Conservation (phyloP, 2,329 filamentous ascomycete genomes). For the Alternaria sp. region DNA sequence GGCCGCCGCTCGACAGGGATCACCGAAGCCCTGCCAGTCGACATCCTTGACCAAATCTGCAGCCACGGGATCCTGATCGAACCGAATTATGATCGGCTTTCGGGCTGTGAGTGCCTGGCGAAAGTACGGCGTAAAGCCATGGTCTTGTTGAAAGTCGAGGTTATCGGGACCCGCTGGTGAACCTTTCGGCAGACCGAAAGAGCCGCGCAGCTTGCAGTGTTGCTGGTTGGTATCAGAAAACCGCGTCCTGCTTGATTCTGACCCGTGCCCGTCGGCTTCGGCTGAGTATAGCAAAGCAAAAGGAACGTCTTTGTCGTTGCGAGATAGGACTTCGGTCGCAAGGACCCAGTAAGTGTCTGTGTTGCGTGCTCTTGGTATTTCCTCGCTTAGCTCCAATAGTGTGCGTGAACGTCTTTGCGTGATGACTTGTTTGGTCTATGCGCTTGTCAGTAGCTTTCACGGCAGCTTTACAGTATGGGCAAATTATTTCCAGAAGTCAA, state of each 20-base stretch:
- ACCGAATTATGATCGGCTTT: conserved; percentile 38
- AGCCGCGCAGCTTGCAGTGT: conserved; percentile 35
- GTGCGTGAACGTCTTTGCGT: conserved; percentile 17
- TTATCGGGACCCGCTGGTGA: conserved; percentile 33
- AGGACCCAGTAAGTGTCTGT: conserved; percentile 75
- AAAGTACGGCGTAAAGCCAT: conserved; percentile 39
- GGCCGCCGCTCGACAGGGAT: conserved; percentile 44
- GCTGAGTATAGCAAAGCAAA: conserved; percentile 39
- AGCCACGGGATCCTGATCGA: conserved; percentile 41
- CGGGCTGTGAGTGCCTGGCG: conserved; percentile 38
- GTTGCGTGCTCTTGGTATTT: conserved; percentile 72
- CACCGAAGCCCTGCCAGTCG: conserved; percentile 46
- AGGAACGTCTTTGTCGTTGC: conserved; percentile 65
- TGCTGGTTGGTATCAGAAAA: conserved; percentile 17
- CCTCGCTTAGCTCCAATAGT: conserved; percentile 61
- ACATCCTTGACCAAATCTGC: conserved; percentile 38
- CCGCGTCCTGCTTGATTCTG: conserved; percentile 15
- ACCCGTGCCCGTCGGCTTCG: conserved; percentile 20
- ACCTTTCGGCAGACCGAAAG: conserved; percentile 27
- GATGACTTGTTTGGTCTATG: conserved; percentile 21
- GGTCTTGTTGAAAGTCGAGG: conserved; percentile 31
- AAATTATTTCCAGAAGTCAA: neutral
- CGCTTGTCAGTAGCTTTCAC: neutral
- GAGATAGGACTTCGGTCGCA: conserved; percentile 72
- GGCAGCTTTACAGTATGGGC: too few relatives aligned